A percentile compares a stretch with the other conserved stretches of the same genome.
Conservation (phyloP, 306 rosid species). For the Phaseolus lunatus region DNA sequence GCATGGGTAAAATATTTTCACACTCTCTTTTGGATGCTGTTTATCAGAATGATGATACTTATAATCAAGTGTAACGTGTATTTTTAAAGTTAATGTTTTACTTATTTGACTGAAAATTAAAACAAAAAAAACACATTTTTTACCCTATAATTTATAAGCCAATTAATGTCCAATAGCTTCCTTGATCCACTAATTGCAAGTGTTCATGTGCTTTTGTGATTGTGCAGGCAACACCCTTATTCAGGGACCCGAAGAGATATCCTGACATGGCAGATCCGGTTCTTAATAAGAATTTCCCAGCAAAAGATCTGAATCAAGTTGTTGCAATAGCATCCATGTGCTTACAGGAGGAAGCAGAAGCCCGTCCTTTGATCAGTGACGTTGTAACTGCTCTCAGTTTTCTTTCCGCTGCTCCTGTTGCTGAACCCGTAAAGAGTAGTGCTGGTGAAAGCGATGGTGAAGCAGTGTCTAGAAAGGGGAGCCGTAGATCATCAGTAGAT, state of each 20-base stretch:
- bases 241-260: slow-evolving; percentile 75
- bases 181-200: not conserved
- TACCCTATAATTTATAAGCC: not conserved
- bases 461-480: not conserved
- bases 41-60: not conserved
- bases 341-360: slow-evolving; percentile 83
- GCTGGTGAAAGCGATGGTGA: slow-evolving; percentile 17
- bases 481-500: not conserved
- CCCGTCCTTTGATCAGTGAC: slow-evolving; percentile 85
- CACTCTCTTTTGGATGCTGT: not conserved
- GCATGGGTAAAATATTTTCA: slow-evolving; percentile 67
- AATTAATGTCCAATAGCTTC: not conserved
- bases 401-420: slow-evolving; percentile 57
- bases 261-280: slow-evolving; percentile 86
- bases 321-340: slow-evolving; percentile 96
- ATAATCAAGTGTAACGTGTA: too few relatives aligned
- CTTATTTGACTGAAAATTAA: too few relatives aligned
- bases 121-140: too few relatives aligned
- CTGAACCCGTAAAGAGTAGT: slow-evolving; percentile 13
- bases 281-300: slow-evolving; percentile 65
- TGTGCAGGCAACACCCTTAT: slow-evolving; percentile 87
- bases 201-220: not conserved
- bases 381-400: slow-evolving; percentile 77
- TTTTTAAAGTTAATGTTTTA: too few relatives aligned
- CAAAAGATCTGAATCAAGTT: slow-evolving; percentile 86